phyloP scores from a whole-genome alignment of 2,329 filamentous ascomycete species.

The Calonectria hongkongensis region DNA sequence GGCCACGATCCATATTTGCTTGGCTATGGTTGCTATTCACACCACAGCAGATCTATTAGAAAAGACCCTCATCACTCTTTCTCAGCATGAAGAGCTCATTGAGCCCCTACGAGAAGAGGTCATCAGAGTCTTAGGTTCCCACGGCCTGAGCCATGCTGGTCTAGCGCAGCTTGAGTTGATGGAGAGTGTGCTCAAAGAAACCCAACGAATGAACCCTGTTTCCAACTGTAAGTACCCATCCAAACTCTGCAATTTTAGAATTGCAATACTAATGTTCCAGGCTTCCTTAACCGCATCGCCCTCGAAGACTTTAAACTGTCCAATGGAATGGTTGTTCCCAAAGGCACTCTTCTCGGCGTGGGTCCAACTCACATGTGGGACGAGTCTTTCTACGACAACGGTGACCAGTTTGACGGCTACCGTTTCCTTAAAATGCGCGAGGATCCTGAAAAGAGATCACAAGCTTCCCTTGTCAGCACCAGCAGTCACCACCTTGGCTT shows the following conservation, averaged over 20 bases:
- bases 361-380: conserved; percentile 23
- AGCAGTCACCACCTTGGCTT: conserved; percentile 14
- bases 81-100: neutral
- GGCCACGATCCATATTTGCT: conserved; percentile 7
- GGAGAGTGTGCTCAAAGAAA: conserved; percentile 20
- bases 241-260: neutral
- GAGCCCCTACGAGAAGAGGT: neutral
- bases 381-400: conserved; percentile 13
- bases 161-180: conserved; percentile 6
- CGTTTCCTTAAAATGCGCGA: conserved; percentile 10
- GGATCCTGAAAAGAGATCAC: neutral
- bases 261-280: neutral
- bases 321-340: conserved; percentile 9
- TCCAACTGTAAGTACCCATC: neutral
- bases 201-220: conserved; percentile 12
- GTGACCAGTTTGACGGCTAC: conserved; percentile 1
- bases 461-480: conserved; percentile 13
- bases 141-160: neutral
- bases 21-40: conserved; percentile 17
- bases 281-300: conserved; percentile 7
- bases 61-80: neutral
- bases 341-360: conserved; percentile 8
- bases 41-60: conserved; percentile 3
- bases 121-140: neutral
- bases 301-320: neutral